A percentile compares a stretch with the other conserved stretches of the same genome.
These are phyloP conservation scores for Hirsutella rhossiliensis DNA, from an alignment of 2,329 filamentous ascomycete genomes.

Conservation along the genomic window DNA sequence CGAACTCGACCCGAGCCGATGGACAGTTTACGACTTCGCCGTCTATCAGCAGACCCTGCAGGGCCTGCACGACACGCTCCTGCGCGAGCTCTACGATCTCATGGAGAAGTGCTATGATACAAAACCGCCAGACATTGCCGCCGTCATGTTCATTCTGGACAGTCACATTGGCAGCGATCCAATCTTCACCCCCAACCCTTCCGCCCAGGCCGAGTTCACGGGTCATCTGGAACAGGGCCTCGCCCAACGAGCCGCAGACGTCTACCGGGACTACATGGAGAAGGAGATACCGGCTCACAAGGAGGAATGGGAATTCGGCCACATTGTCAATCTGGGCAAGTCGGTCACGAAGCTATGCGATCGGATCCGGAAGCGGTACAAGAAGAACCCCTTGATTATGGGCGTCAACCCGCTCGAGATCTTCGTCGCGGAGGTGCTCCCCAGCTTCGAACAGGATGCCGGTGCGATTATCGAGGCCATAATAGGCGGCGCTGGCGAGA, in stretches of 20 bases:
- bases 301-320: constrained; percentile 79
- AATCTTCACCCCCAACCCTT: constrained; percentile 57
- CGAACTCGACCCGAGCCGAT: constrained; percentile 47
- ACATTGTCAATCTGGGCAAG: constrained; percentile 82
- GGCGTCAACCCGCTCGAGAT: constrained; percentile 55
- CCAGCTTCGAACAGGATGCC: constrained; percentile 82
- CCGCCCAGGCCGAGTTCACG: constrained; percentile 61
- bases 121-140: constrained; percentile 73
- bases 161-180: constrained; percentile 72
- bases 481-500: constrained; percentile 57
- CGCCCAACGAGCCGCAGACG: constrained; percentile 60
- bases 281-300: constrained; percentile 69
- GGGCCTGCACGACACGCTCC: constrained; percentile 65
- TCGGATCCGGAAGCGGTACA: constrained; percentile 85
- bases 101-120: constrained; percentile 79
- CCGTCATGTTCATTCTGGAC: constrained; percentile 68
- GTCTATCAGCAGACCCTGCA: constrained; percentile 65
- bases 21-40: constrained; percentile 58
- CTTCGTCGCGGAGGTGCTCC: constrained; percentile 72
- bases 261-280: constrained; percentile 69
- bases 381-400: constrained; percentile 77
- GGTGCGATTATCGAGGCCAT: constrained; percentile 75
- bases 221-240: constrained; percentile 62
- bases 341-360: constrained; percentile 75
- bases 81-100: constrained; percentile 80